Conservation (phyloP, 1,284 basidiomycete genomes). For the Gastroboletus turbinatus region DNA sequence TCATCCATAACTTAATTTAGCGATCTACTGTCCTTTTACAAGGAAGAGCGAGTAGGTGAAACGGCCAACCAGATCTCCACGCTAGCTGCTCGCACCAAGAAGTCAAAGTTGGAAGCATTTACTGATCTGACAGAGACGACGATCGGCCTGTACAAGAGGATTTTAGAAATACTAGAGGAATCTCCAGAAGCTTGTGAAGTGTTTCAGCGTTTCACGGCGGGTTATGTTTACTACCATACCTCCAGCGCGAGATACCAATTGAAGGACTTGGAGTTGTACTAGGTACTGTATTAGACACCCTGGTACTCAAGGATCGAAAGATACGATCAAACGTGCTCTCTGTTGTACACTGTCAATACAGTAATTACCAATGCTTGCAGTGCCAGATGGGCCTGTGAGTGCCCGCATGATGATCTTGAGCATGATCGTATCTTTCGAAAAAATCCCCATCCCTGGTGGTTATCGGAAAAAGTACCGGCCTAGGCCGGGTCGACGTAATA, state of each 20-base stretch:
- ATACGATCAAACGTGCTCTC: background rate
- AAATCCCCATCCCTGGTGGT: too few relatives aligned
- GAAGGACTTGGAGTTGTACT: constrained; percentile 7
- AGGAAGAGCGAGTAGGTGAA: constrained; percentile 39
- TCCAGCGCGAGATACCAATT: constrained; percentile 16
- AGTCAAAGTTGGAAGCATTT: constrained; percentile 27
- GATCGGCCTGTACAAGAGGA: constrained; percentile 16
- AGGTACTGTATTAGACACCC: background rate
- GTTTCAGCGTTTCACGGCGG: constrained; percentile 12
- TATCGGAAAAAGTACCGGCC: background rate
- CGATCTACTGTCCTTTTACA: constrained; percentile 43
- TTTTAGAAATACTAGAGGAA: too few relatives aligned
- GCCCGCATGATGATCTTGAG: too few relatives aligned
- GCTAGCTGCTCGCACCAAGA: constrained; percentile 23
- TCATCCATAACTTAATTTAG: constrained; percentile 17
- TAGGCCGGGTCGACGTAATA: background rate
- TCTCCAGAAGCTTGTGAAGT: constrained; percentile 17
- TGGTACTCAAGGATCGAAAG: background rate
- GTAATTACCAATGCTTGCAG: too few relatives aligned
- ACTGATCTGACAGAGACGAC: constrained; percentile 24
- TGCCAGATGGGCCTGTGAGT: too few relatives aligned
- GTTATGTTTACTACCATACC: constrained; percentile 24
- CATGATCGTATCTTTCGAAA: too few relatives aligned
- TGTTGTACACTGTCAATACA: too few relatives aligned
- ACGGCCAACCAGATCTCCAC: constrained; percentile 34